Evolutionary conservation across 2,329 filamentous ascomycete genomes (phyloP).

Genomic region (Calonectria montana): DNA sequence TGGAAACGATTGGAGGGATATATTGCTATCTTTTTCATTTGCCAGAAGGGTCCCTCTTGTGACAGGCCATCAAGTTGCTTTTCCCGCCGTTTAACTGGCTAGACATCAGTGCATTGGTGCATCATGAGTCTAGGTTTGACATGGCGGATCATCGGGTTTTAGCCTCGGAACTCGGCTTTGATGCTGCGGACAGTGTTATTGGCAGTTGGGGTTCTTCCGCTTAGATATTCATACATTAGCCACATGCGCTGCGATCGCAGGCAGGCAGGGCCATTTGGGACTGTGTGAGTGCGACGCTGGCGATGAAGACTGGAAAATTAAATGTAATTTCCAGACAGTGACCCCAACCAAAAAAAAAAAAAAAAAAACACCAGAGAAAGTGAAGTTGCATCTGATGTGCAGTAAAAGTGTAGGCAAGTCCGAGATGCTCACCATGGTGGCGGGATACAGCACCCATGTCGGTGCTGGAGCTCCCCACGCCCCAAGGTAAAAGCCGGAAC

Average conservation of each 20-base stretch:
- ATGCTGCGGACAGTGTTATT: not conserved
- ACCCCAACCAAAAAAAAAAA: not conserved
- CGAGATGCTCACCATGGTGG: constrained; percentile 27
- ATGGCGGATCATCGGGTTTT: constrained; percentile 18
- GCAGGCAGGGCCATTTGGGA: not conserved
- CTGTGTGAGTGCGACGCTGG: not conserved
- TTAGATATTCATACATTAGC: not conserved
- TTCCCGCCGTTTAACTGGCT: not conserved
- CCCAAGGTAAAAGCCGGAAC: constrained; percentile 31
- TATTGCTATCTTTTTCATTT: not conserved
- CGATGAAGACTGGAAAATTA: not conserved
- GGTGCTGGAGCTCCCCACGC: constrained; percentile 23
- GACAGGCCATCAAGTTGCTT: not conserved
- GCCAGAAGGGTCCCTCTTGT: not conserved
- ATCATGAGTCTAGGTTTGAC: not conserved
- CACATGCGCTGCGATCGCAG: not conserved
- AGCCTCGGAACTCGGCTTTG: constrained; percentile 21
- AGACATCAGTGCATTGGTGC: not conserved
- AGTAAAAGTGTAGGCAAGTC: constrained; percentile 2
- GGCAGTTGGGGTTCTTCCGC: not conserved
- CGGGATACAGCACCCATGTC: constrained; percentile 12
- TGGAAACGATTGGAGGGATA: not conserved
- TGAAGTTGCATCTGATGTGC: not conserved
- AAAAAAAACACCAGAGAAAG: not conserved
- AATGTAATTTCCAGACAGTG: not conserved